Evolutionary conservation across 208 protist genomes (phyloP).

Genomic region (Acanthamoeba triangularis): DNA sequence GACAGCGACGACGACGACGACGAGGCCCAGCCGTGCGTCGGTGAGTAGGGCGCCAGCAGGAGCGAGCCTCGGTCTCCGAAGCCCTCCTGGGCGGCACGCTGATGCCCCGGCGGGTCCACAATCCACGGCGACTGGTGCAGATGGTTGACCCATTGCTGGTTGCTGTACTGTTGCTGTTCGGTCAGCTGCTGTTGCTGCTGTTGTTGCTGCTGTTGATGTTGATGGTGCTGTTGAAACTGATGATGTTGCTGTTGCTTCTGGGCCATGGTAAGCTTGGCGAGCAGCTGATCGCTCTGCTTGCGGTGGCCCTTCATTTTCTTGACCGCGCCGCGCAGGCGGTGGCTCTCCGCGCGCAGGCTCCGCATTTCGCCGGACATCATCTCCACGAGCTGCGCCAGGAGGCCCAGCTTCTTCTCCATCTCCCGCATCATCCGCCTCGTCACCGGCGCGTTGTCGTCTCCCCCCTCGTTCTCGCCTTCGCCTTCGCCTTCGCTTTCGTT

Average conservation of each 20-base stretch:
- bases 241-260: neutral
- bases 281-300: neutral
- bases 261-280: neutral
- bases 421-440: neutral
- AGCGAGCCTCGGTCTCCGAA: neutral
- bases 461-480: neutral
- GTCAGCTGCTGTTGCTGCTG: neutral
- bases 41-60: neutral
- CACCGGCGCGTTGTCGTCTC: neutral
- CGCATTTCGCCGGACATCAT: slow-evolving; percentile 20
- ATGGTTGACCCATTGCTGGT: neutral
- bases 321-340: neutral
- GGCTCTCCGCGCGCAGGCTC: neutral
- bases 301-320: slow-evolving; percentile 11
- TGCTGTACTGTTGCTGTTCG: neutral
- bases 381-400: neutral
- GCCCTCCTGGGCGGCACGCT: neutral
- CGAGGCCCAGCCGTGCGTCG: neutral
- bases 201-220: neutral
- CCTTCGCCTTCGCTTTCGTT: no score
- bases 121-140: no score
- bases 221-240: neutral
- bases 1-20: neutral
- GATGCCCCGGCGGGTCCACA: neutral
- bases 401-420: slow-evolving; percentile 46